Evolutionary conservation across 768 basidiomycete species (phyloP).

Genomic region (Tricholoma sp.): DNA sequence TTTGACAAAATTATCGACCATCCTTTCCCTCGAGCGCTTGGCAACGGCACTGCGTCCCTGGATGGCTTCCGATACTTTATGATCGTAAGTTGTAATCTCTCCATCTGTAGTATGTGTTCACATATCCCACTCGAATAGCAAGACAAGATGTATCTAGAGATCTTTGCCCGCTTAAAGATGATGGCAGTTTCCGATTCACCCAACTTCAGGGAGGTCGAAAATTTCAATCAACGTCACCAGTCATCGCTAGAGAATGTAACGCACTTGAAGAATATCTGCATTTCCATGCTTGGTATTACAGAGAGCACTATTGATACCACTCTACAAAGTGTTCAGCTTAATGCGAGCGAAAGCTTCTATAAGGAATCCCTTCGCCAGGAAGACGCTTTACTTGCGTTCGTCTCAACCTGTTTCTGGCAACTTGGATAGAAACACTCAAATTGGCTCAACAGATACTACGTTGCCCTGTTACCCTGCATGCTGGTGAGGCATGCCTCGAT

Average conservation of each 20-base stretch:
- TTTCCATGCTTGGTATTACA: not conserved
- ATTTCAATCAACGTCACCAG: not conserved
- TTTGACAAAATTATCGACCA: constrained; percentile 4
- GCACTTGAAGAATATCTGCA: not conserved
- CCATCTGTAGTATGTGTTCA: not conserved
- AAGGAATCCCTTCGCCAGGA: not conserved
- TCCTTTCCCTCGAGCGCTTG: not conserved
- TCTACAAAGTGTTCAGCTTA: not conserved
- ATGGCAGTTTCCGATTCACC: not conserved
- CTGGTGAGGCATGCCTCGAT: not conserved
- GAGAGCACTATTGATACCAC: not conserved
- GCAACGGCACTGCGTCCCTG: not conserved
- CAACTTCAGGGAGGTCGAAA: not conserved
- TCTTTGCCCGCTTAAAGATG: not conserved
- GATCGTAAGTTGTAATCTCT: not conserved
- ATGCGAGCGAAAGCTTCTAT: not conserved
- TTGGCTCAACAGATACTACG: not conserved
- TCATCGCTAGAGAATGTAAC: not conserved
- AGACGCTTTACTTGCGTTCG: not conserved
- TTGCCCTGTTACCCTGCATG: not conserved
- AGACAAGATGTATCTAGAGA: constrained; percentile 2
- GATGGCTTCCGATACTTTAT: constrained; percentile 3
- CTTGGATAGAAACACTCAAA: not conserved
- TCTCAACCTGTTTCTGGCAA: not conserved
- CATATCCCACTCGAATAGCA: not conserved